Evolutionary conservation across 441 rosid species (phyloP).

Genomic region (Pelargonium exstipulatum): DNA sequence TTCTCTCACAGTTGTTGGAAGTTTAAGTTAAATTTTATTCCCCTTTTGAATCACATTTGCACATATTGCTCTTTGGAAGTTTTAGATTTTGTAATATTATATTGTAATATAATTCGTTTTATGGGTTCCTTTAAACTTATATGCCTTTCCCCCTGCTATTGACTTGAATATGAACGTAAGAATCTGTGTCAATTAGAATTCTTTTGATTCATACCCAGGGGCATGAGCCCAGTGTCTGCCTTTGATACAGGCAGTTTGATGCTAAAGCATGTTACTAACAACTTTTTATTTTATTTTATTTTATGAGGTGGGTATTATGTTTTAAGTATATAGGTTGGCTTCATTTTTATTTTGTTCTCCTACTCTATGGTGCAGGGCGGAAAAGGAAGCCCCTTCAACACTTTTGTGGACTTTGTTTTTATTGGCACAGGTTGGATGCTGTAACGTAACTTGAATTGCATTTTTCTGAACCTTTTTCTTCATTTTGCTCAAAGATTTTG

Average conservation of each 20-base stretch:
- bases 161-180: background rate
- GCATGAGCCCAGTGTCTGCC: background rate
- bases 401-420: constrained; percentile 90
- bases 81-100: background rate
- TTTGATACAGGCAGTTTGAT: background rate
- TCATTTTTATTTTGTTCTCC: constrained; percentile 14
- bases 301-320: background rate
- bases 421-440: constrained; percentile 77
- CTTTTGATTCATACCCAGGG: background rate
- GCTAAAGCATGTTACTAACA: background rate
- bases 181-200: constrained; percentile 2
- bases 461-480: constrained; percentile 10
- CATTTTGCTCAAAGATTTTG: constrained; percentile 15
- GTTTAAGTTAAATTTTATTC: background rate
- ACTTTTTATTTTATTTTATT: background rate
- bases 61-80: too few relatives aligned
- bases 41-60: background rate
- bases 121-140: background rate
- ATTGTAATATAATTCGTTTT: background rate
- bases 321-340: background rate
- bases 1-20: background rate
- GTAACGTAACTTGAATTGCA: constrained; percentile 10
- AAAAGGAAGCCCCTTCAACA: constrained; percentile 91
- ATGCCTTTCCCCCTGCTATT: background rate
- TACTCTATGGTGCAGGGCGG: constrained; percentile 51